phyloP scores from a whole-genome alignment of 2,329 filamentous ascomycete genomes.

The Stachybotrys chlorohalonatus region DNA sequence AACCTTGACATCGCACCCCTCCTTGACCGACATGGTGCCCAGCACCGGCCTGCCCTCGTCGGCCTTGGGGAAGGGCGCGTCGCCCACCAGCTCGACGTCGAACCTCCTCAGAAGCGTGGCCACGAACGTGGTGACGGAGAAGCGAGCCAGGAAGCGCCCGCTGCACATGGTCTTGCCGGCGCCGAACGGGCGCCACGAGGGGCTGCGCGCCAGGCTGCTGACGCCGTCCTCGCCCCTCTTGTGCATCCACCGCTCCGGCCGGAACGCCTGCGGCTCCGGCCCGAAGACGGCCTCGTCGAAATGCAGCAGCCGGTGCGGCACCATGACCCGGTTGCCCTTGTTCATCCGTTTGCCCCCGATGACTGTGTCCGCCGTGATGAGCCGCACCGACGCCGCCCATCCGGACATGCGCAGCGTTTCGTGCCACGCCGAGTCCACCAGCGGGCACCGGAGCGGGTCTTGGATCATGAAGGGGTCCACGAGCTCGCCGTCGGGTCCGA shows the following conservation, averaged over 20 bases:
- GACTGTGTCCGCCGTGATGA: constrained; percentile 10
- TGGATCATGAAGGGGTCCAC: constrained; percentile 15
- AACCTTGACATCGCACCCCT: background rate
- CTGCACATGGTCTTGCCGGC: constrained; percentile 17
- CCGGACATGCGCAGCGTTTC: constrained; percentile 14
- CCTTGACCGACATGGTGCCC: background rate
- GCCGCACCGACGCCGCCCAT: constrained; percentile 13
- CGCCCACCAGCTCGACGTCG: background rate
- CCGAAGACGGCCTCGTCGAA: constrained; percentile 9
- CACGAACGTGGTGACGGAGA: constrained; percentile 7
- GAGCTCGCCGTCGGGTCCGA: constrained; percentile 17
- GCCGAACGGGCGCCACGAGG: constrained; percentile 15
- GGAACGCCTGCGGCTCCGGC: constrained; percentile 6
- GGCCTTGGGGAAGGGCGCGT: background rate
- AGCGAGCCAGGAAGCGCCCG: constrained; percentile 11
- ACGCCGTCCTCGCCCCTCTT: background rate
- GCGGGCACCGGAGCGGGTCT: constrained; percentile 6
- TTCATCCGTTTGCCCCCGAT: constrained; percentile 16
- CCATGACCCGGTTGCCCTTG: constrained; percentile 14
- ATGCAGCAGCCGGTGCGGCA: constrained; percentile 16
- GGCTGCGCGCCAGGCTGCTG: constrained; percentile 5
- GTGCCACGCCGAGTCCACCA: constrained; percentile 14
- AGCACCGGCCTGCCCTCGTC: background rate
- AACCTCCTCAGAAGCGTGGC: constrained; percentile 13
- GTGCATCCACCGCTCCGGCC: constrained; percentile 7